Percentiles rank a stretch among this genome's conserved stretches.
phyloP scores from a whole-genome alignment of 2,329 filamentous ascomycete genomes.

The Endoconidiophora laricicola region DNA sequence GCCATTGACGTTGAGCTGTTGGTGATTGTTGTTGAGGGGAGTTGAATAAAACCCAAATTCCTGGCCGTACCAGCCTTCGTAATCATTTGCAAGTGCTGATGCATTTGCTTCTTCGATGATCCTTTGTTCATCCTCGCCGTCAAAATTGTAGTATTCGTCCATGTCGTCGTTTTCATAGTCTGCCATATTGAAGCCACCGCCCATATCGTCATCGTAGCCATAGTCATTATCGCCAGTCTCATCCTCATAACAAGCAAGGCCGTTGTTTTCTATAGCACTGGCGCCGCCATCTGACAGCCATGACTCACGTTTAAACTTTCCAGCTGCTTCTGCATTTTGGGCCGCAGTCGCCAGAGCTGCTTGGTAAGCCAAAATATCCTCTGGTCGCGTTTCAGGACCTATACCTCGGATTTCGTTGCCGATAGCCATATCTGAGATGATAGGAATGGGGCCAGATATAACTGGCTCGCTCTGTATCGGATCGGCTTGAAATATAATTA shows the following conservation, averaged over 20 bases:
- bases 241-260: constrained; percentile 4
- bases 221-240: constrained; percentile 15
- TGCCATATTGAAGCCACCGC: constrained; percentile 18
- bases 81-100: constrained; percentile 78
- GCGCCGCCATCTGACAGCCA: constrained; percentile 21
- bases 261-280: constrained; percentile 10
- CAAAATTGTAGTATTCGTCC: constrained; percentile 45
- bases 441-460: constrained; percentile 3
- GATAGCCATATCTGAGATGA: constrained; percentile 4
- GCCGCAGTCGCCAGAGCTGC: constrained; percentile 71
- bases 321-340: constrained; percentile 56
- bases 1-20: constrained; percentile 26
- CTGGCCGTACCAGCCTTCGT: constrained; percentile 85
- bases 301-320: constrained; percentile 51
- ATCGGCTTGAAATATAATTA: not conserved
- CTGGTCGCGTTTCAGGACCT: constrained; percentile 12
- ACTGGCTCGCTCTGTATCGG: not conserved
- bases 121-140: constrained; percentile 64
- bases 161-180: constrained; percentile 38
- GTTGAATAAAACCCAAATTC: constrained; percentile 92
- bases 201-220: constrained; percentile 34
- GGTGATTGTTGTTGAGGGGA: constrained; percentile 26
- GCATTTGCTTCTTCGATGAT: constrained; percentile 94
- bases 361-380: constrained; percentile 51
- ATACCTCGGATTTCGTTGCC: constrained; percentile 6